Evolutionary conservation across 2,329 filamentous ascomycete species (phyloP).

Genomic region (Fusarium ambrosium): DNA sequence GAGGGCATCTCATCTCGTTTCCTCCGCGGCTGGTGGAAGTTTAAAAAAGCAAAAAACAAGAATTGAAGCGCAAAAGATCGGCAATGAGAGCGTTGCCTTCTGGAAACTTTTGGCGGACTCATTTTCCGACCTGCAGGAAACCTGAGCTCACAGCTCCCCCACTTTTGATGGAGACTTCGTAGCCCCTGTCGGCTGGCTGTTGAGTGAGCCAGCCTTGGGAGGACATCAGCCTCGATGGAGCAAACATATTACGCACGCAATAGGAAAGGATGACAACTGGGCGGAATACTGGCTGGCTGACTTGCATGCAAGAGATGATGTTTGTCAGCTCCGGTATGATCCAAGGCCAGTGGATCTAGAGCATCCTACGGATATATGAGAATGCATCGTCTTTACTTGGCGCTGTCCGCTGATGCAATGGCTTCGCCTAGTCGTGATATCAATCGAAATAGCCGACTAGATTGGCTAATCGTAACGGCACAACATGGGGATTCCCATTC

Average conservation of each 20-base stretch:
- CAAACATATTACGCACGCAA: neutral
- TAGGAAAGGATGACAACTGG: slow-evolving; percentile 19
- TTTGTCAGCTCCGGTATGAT: neutral
- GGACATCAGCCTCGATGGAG: neutral
- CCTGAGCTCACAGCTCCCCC: slow-evolving; percentile 13
- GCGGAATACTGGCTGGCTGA: slow-evolving; percentile 26
- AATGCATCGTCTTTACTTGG: neutral
- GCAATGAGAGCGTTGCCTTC: slow-evolving; percentile 18
- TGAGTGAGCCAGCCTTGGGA: slow-evolving; percentile 18
- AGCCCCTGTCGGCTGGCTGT: slow-evolving; percentile 12
- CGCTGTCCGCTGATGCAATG: neutral
- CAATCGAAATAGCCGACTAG: neutral
- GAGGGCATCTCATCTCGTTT: slow-evolving; percentile 16
- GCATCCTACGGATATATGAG: neutral
- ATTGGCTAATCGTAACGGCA: neutral
- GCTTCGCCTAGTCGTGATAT: neutral
- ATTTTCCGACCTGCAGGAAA: slow-evolving; percentile 12
- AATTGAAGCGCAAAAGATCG: slow-evolving; percentile 15
- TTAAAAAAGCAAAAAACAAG: slow-evolving; percentile 20
- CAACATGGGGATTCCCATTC: slow-evolving; percentile 21
- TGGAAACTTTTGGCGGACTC: slow-evolving; percentile 32
- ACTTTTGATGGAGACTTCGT: slow-evolving; percentile 22
- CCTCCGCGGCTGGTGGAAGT: slow-evolving; percentile 7
- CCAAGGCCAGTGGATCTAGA: slow-evolving; percentile 5
- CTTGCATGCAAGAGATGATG: slow-evolving; percentile 14